Percentiles rank a stretch among this genome's conserved stretches.
These are phyloP conservation scores for Coffea canephora DNA, from an alignment of 257 asterid genomes.

Conservation along the genomic window DNA sequence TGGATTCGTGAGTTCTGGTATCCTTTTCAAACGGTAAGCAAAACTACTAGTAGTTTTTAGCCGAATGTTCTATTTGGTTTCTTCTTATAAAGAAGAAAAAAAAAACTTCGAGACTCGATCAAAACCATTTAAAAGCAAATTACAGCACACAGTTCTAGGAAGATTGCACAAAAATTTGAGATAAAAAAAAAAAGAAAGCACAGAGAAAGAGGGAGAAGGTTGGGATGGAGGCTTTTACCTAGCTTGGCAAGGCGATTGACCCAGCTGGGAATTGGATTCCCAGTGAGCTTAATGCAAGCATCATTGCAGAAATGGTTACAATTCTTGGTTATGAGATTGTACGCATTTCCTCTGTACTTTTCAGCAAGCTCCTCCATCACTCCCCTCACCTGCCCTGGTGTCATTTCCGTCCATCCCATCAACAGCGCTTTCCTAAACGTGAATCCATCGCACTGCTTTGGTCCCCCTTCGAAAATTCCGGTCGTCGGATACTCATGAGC, in stretches of 20 bases:
- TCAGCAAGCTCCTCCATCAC: conserved; percentile 42
- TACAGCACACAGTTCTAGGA: neutral
- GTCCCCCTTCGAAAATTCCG: conserved; percentile 54
- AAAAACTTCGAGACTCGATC: neutral
- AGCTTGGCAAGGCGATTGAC: conserved; percentile 49
- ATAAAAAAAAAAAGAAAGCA: neutral
- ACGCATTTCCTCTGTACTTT: conserved; percentile 42
- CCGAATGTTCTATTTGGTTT: too few relatives aligned
- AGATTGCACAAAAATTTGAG: neutral
- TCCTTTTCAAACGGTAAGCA: neutral
- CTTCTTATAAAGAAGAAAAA: neutral
- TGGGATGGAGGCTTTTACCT: conserved; percentile 14
- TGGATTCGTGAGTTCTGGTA: too few relatives aligned
- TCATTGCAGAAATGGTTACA: conserved; percentile 54
- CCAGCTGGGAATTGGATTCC: conserved; percentile 45
- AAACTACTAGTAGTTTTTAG: neutral
- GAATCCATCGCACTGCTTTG: conserved; percentile 47
- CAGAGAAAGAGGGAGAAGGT: neutral
- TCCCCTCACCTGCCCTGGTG: conserved; percentile 26
- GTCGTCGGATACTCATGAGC: conserved; percentile 48
- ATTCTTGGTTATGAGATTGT: conserved; percentile 41
- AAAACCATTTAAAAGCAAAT: neutral
- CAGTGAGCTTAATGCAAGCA: conserved; percentile 41
- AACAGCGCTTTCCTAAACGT: conserved; percentile 47
- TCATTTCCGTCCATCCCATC: conserved; percentile 51